Evolutionary conservation across 2,329 filamentous ascomycete species (phyloP).

Genomic region (Graphilbum fragrans): DNA sequence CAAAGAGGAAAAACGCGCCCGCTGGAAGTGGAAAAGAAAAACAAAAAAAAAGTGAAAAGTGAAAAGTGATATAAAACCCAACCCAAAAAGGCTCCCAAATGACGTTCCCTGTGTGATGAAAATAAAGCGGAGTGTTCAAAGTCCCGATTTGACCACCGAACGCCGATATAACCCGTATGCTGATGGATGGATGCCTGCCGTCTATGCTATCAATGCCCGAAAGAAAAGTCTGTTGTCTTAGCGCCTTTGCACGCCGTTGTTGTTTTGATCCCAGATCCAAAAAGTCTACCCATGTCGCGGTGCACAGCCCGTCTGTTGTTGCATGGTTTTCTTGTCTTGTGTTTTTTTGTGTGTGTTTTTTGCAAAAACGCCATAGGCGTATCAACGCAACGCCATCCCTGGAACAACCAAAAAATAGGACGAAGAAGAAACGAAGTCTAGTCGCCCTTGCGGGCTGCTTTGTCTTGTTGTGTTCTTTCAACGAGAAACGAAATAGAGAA

Average conservation of each 20-base stretch:
- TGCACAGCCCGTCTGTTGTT: neutral
- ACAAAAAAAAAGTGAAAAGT: conserved; percentile 15
- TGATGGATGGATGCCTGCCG: conserved; percentile 1
- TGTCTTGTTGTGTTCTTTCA: neutral
- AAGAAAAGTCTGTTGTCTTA: neutral
- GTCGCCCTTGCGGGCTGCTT: neutral
- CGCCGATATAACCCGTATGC: conserved; percentile 18
- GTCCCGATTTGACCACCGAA: conserved; percentile 10
- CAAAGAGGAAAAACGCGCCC: conserved; percentile 25
- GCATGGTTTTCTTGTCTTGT: neutral
- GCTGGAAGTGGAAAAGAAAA: conserved; percentile 19
- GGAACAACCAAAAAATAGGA: conserved; percentile 7
- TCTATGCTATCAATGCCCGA: conserved; percentile 2
- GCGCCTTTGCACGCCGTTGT: neutral
- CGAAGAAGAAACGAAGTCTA: neutral
- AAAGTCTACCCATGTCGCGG: neutral
- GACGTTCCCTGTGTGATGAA: conserved; percentile 9
- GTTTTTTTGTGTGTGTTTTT: neutral
- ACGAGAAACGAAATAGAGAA: neutral
- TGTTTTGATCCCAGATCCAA: conserved; percentile 11
- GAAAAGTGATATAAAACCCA: conserved; percentile 11
- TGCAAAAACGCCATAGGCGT: too few relatives aligned
- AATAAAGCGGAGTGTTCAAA: neutral
- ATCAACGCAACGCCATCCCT: conserved; percentile 9
- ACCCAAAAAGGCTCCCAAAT: neutral